Evolutionary conservation across 2,329 filamentous ascomycete species (phyloP).

Genomic region (Sclerotinia subarctica): DNA sequence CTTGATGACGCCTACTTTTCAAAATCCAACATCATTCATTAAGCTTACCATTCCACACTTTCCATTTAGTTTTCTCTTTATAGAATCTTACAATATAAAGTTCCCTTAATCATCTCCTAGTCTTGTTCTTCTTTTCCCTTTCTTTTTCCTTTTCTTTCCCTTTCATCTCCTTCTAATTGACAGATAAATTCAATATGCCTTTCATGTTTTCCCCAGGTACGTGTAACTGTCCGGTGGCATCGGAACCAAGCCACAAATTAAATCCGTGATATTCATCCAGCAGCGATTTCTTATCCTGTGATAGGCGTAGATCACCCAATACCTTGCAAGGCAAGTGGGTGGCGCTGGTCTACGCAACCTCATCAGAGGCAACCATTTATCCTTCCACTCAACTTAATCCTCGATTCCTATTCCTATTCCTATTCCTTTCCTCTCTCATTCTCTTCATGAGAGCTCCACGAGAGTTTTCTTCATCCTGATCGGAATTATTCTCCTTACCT

Average conservation of each 20-base stretch:
- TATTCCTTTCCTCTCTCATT: constrained; percentile 12
- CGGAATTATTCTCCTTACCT: constrained; percentile 12
- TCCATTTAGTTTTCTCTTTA: constrained; percentile 6
- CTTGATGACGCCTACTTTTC: background rate
- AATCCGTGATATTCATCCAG: constrained; percentile 13
- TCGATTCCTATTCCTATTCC: constrained; percentile 2
- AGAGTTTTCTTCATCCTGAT: background rate
- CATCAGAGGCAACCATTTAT: constrained; percentile 11
- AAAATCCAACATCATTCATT: background rate
- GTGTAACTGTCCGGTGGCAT: background rate
- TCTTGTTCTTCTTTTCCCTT: background rate
- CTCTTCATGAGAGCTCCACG: background rate
- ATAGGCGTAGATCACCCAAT: constrained; percentile 15
- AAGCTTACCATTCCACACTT: background rate
- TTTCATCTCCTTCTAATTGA: background rate
- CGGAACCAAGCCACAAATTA: constrained; percentile 4
- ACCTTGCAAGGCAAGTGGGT: constrained; percentile 23
- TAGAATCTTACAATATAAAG: background rate
- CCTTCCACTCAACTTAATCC: background rate
- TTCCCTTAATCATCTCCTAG: background rate
- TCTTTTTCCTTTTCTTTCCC: no score
- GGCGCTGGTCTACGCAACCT: constrained; percentile 20
- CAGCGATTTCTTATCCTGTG: constrained; percentile 7
- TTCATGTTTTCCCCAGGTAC: constrained; percentile 21
- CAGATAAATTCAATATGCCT: constrained; percentile 4